Base-by-base conservation (phyloP, 1,284 basidiomycete genomes). In the Malassezia sympodialis region DNA sequence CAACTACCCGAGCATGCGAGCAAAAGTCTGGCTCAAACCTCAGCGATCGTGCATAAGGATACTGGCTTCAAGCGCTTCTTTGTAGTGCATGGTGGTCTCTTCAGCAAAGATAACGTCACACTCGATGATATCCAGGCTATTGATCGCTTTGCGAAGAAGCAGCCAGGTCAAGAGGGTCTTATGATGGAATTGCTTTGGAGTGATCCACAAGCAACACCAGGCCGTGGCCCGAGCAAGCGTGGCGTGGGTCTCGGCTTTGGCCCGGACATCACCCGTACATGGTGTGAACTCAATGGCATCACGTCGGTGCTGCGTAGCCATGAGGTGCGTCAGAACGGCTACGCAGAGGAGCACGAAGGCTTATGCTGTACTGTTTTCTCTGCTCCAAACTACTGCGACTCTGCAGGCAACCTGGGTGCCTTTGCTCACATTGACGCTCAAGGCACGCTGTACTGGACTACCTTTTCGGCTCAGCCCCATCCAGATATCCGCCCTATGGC, bases 241-340 rank as follows among this genome's bases (percentile, higher is more conserved):
- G 93, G 93, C 60, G 90, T 96, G 49, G 93, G 94, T 17, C 84
- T 94, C 61, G 84, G 87, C 8, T 98, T 98, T 76, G 93, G 93
- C 15, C 93, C 93, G 1, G 68, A 70, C 46, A 67, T 73, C 43
- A 72, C 68, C 31, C 66, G 63, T 21, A 78, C 82, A 51, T 94
- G 90, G 90, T 96, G 90, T 75, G 82, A 84, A 56, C 78, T 85
- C 31, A 96, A 94, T 75, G 82, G 84, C 37, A 80, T 96, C 44
- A 86, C 88, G 27, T 88, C 88, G 4, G 81, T 99, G 49, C 85
- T 98, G 66, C 85, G 94, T 50, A 90, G 88, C 65, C 94, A 99
- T 76, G 94, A 99, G 81, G 93, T 98, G 41, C 84, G 94, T 54
- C 88, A 93, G 80, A 79, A 77, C 12, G 80, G 89, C 19, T 93